phyloP scores from a whole-genome alignment of 1,284 basidiomycete genomes.

The Ganoderma meredithae region DNA sequence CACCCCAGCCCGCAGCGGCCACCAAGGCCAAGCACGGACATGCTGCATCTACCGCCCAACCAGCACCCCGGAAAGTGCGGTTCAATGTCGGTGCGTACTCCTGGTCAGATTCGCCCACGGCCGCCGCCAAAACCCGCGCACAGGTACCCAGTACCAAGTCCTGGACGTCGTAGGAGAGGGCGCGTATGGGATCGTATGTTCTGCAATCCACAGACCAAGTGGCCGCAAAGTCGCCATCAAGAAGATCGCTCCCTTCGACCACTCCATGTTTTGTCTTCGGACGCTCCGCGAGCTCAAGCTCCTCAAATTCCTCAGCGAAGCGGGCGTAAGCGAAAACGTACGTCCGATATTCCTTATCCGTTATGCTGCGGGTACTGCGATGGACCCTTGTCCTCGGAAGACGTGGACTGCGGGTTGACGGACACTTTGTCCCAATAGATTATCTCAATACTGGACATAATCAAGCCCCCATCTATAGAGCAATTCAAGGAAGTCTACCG shows the following conservation, averaged over 20 bases:
- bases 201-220: conserved; percentile 83
- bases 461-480: conserved; percentile 89
- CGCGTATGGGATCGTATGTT: conserved; percentile 90
- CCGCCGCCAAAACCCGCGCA: conserved; percentile 15
- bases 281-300: conserved; percentile 89
- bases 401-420: conserved; percentile 11
- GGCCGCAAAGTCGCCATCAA: conserved; percentile 76
- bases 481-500: conserved; percentile 93
- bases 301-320: conserved; percentile 89
- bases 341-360: conserved; percentile 41
- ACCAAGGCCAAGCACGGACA: conserved; percentile 66
- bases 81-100: conserved; percentile 86
- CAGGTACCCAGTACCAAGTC: conserved; percentile 86
- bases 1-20: conserved; percentile 34
- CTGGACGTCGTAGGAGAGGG: conserved; percentile 92
- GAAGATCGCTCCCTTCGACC: conserved; percentile 88
- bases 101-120: conserved; percentile 6
- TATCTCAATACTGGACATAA: conserved; percentile 94
- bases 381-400: not conserved
- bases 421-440: conserved; percentile 60
- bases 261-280: conserved; percentile 87
- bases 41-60: conserved; percentile 65
- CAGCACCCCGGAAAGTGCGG: conserved; percentile 86
- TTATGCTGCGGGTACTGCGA: not conserved
- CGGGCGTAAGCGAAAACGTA: conserved; percentile 93